Base-by-base conservation (phyloP, 2,329 filamentous ascomycete genomes). In the Coccinonectria pachysandricola region DNA sequence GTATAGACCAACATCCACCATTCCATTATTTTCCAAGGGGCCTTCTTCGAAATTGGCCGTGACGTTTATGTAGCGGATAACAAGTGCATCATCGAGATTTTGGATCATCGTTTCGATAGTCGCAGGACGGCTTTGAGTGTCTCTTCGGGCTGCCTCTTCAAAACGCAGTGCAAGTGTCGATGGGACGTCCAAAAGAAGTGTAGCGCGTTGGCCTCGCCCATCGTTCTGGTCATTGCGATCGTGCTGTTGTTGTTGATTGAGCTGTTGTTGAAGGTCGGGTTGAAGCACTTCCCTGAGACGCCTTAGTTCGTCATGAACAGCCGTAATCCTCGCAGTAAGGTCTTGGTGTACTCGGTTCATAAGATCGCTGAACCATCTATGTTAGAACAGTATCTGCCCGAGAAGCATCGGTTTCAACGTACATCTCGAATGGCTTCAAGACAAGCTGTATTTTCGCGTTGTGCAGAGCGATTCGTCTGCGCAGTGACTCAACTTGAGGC, bases 351-450 rank as follows among this genome's bases (percentile, higher is more conserved):
- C 43, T 1, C 50, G 45, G 17, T 34, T 42, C 5, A 54, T 42
- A 13, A 54, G 45, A 26, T 54, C 51, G 21, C 51, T 54, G n/a
- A 4, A 3, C 7, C 10, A 5, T n/a, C n/a, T n/a, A n/a, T n/a
- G 19, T 37, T 12, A 32, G 33, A 12, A 7, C 20, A 36, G 12
- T 24, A 17, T n/a, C 12, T 12, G 8, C 31, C 12, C 3, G 23
- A 24, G 7, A 8, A 7, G 8, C 10, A n/a, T 7, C 6, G 4
- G 3, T 7, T 5, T 4, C 10, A 3, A 32, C 51, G 37, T 32
- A 54, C 53, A 57, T 51, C 26, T 57, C 49, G 21, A 57, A 53
- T 1, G 53, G 53, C 24, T 52, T 51, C 18, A 57, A 23, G 1
- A 55, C 32, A 16, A 49, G 50, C 9, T 46, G 29, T 6, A 57